Evolutionary conservation across 805 yeast genomes (phyloP).

Genomic region (Maudiozyma saulgeensis): DNA sequence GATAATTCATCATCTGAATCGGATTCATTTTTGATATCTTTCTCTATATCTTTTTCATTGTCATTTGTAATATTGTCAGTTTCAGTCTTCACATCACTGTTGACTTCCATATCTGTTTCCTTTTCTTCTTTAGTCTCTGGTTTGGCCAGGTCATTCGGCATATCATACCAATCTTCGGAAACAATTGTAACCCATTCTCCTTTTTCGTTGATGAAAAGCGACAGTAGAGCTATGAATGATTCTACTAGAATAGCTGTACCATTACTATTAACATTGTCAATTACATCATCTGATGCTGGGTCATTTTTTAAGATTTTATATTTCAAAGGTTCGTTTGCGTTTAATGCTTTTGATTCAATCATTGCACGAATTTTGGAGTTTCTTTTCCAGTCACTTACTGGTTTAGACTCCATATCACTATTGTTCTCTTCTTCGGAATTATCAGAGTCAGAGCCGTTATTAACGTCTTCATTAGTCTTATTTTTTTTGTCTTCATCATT

Average conservation of each 20-base stretch:
- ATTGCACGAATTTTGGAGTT: slow-evolving; percentile 12
- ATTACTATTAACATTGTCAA: slow-evolving; percentile 19
- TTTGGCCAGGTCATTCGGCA: neutral
- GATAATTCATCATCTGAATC: slow-evolving; percentile 16
- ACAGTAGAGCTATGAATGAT: slow-evolving; percentile 20
- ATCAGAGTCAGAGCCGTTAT: neutral
- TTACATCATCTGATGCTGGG: slow-evolving; percentile 17
- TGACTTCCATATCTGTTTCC: neutral
- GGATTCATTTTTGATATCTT: slow-evolving; percentile 5
- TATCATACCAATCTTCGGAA: slow-evolving; percentile 26
- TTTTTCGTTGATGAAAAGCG: slow-evolving; percentile 25
- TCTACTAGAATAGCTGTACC: slow-evolving; percentile 24
- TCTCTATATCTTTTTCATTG: neutral
- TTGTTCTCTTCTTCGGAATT: neutral
- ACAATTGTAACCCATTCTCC: slow-evolving; percentile 28
- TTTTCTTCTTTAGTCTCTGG: neutral
- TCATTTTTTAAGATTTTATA: slow-evolving; percentile 14
- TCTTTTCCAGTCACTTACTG: slow-evolving; percentile 18
- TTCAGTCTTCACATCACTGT: neutral
- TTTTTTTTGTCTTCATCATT: neutral
- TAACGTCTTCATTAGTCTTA: neutral
- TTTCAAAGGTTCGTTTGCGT: slow-evolving; percentile 4
- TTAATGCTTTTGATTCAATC: slow-evolving; percentile 7
- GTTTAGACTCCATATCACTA: neutral
- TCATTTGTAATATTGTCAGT: neutral